Percentiles rank a stretch among this genome's conserved stretches.
phyloP scores from a whole-genome alignment of 2,329 filamentous ascomycete species.

The Fusarium oxysporum region DNA sequence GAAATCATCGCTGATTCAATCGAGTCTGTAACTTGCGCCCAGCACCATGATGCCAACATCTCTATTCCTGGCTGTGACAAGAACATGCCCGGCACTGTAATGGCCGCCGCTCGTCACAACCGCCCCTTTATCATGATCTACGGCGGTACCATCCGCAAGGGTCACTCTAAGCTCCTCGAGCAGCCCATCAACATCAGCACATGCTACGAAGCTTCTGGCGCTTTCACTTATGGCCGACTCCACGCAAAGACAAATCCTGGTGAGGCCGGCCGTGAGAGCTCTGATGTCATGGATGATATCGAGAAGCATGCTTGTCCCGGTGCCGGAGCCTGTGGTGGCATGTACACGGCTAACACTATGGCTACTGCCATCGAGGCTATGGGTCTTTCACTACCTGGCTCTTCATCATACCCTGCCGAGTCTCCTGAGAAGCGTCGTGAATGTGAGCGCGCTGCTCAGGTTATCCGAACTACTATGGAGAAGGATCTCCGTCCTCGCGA shows the following conservation, averaged over 20 bases:
- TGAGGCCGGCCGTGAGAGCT: constrained; percentile 73
- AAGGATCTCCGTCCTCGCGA: constrained; percentile 84
- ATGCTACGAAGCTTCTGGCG: constrained; percentile 89
- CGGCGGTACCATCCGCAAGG: constrained; percentile 89
- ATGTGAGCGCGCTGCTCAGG: constrained; percentile 82
- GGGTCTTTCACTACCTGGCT: constrained; percentile 86
- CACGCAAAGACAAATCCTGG: constrained; percentile 74
- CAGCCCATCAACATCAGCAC: constrained; percentile 88
- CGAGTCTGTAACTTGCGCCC: constrained; percentile 91
- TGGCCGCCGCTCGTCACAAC: constrained; percentile 92
- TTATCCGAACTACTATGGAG: constrained; percentile 83
- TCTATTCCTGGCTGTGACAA: constrained; percentile 95
- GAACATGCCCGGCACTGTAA: constrained; percentile 95
- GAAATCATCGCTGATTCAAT: constrained; percentile 96
- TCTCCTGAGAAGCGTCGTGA: constrained; percentile 88
- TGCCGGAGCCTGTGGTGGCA: constrained; percentile 78
- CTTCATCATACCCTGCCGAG: constrained; percentile 83
- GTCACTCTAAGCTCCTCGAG: constrained; percentile 81
- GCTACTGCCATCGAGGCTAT: constrained; percentile 89
- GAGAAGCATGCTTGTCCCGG: constrained; percentile 77
- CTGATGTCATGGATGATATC: constrained; percentile 86
- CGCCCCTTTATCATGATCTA: constrained; percentile 96
- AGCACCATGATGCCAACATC: constrained; percentile 93
- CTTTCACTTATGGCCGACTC: constrained; percentile 81
- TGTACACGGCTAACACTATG: constrained; percentile 96